Base-by-base conservation (phyloP, 2,329 filamentous ascomycete genomes). In the Colletotrichum sp. region DNA sequence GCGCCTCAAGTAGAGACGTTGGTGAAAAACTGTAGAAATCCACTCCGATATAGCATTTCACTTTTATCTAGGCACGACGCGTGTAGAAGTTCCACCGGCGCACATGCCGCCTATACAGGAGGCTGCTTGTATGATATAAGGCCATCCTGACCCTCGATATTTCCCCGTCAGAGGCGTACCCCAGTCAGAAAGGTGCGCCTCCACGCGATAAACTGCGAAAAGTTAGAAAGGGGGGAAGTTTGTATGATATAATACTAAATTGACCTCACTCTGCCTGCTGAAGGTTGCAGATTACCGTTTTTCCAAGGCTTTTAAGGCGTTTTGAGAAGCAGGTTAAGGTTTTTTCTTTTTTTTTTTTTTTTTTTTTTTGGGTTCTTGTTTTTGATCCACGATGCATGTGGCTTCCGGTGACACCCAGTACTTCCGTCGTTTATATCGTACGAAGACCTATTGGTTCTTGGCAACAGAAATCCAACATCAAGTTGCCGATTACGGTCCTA, bases 361-460 rank as follows among this genome's bases (percentile, higher is more conserved):
- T 30, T 28, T 28, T 28, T 28, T 28, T 28, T 28, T 28, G n/a
- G n/a, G 8, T 9, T 30, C 8, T 9, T 30, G 8, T 8, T 28
- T 28, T 28, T 28, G 28, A 2, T 8, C 1, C 36, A 39, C 8
- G 2, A 39, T 18, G 5, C 15, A 39, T 39, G 0, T 39, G 16
- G 4, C 36, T 18, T 39, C 36, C 36, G 15, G 0, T 39, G 15
- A 39, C 34, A 5, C 0, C 34, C 8, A 39, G 36, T 39, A 39
- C 16, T 39, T 39, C 36, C 36, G 36, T 18, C 36, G 36, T 39
- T 8, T 5, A 39, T 39, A 39, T 0, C 4, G 7, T 0, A 39
- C 2, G 36, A 39, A 39, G 36, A 9, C 36, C 0, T 18, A 2
- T 39, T 18, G 15, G 18, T 5, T 39, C 36, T 0, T 0, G 8